phyloP scores from a whole-genome alignment of 257 asterid species.

The Osmanthus fragrans region DNA sequence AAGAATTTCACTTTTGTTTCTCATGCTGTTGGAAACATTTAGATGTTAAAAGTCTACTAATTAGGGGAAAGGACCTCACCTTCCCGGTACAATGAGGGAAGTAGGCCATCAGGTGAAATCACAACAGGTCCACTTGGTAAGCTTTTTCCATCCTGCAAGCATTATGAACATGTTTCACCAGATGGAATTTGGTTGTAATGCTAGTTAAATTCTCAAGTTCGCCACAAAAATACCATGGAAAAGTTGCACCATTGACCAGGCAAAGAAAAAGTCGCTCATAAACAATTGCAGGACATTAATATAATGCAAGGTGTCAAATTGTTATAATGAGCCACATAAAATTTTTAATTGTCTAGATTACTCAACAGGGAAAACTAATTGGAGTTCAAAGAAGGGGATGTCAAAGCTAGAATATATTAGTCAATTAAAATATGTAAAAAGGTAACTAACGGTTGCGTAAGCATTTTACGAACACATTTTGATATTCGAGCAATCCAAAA shows the following conservation, averaged over 20 bases:
- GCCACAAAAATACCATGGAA: neutral
- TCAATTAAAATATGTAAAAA: neutral
- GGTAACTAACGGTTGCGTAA: neutral
- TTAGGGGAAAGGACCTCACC: conserved; percentile 39
- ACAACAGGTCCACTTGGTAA: conserved; percentile 97
- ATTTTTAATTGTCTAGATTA: neutral
- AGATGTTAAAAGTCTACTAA: neutral
- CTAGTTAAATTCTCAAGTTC: neutral
- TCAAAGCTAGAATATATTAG: neutral
- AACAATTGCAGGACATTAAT: neutral
- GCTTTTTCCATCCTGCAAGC: conserved; percentile 89
- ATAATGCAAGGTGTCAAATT: neutral
- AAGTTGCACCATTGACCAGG: neutral
- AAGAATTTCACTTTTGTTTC: neutral
- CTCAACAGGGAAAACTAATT: neutral
- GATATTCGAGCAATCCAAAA: neutral
- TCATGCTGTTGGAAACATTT: neutral
- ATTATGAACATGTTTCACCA: conserved; percentile 21
- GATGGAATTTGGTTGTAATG: neutral
- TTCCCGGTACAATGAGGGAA: conserved; percentile 94
- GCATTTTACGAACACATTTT: too few relatives aligned
- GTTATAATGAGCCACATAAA: neutral
- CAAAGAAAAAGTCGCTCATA: neutral
- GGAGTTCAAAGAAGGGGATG: neutral
- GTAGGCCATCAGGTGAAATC: conserved; percentile 96